Evolutionary conservation across 2,329 filamentous ascomycete genomes (phyloP).

Genomic region (Cladosporium sp.): DNA sequence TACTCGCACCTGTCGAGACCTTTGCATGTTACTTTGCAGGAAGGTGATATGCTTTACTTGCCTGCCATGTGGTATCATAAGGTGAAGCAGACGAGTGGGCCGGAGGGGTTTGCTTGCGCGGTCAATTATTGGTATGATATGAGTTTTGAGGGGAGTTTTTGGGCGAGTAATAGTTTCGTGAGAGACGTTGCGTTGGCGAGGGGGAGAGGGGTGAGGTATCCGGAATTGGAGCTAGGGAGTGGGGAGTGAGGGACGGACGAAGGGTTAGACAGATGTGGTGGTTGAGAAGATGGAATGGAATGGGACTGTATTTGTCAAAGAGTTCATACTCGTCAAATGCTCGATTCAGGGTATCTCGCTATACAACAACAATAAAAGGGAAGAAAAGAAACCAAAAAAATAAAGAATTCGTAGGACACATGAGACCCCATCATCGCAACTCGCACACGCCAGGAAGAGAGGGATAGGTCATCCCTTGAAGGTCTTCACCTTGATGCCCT

Average conservation of each 20-base stretch:
- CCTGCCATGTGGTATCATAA: conserved; percentile 84
- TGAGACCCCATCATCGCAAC: neutral
- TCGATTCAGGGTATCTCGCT: neutral
- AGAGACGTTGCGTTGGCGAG: conserved; percentile 22
- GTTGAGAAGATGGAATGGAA: too few species aligned
- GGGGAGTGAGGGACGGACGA: neutral
- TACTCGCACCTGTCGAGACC: conserved; percentile 59
- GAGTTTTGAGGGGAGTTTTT: conserved; percentile 67
- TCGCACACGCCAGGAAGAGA: neutral
- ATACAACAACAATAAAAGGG: neutral
- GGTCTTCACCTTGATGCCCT: conserved; percentile 32
- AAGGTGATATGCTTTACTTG: conserved; percentile 77
- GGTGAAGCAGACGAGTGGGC: conserved; percentile 64
- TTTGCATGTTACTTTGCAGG: conserved; percentile 61
- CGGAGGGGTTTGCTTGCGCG: conserved; percentile 69
- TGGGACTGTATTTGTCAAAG: neutral
- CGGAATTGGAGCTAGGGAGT: conserved; percentile 13
- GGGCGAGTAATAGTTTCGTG: conserved; percentile 54
- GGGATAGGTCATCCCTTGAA: conserved; percentile 8
- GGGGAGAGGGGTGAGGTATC: conserved; percentile 21
- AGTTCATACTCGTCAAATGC: neutral
- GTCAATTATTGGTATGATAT: conserved; percentile 88
- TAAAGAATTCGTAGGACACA: neutral
- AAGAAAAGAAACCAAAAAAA: too few species aligned
- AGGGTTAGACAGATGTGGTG: too few species aligned